Evolutionary conservation across 768 basidiomycete species (phyloP).

Genomic region (Auriscalpium microsporum): DNA sequence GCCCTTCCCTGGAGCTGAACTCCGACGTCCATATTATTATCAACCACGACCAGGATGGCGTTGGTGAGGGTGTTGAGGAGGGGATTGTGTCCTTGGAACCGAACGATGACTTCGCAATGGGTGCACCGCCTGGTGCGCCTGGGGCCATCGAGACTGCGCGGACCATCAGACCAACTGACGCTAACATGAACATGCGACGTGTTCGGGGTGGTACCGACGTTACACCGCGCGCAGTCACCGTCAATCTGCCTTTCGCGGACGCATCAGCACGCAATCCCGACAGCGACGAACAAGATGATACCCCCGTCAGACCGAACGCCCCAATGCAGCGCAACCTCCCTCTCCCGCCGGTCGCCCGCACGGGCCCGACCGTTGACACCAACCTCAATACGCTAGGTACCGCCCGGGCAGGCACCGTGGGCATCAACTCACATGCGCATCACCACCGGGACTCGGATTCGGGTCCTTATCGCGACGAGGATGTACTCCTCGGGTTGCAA

Average conservation of each 20-base stretch:
- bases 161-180: constrained; percentile 15
- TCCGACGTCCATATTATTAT: constrained; percentile 45
- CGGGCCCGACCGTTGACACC: constrained; percentile 6
- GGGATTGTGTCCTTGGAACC: constrained; percentile 69
- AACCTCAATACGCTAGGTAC: constrained; percentile 4
- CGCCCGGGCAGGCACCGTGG: constrained; percentile 13
- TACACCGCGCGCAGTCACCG: constrained; percentile 55
- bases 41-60: constrained; percentile 35
- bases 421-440: constrained; percentile 21
- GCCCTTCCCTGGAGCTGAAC: constrained; percentile 32
- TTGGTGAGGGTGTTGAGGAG: constrained; percentile 55
- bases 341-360: constrained; percentile 4
- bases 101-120: constrained; percentile 88
- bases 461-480: constrained; percentile 88
- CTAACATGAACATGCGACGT: constrained; percentile 10
- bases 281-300: constrained; percentile 14
- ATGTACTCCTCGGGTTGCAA: constrained; percentile 84
- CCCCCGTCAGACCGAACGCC: constrained; percentile 12
- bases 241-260: constrained; percentile 37
- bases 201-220: constrained; percentile 30
- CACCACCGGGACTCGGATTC: constrained; percentile 31
- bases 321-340: constrained; percentile 10
- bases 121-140: constrained; percentile 85
- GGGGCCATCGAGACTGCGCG: constrained; percentile 49
- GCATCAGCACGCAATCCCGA: constrained; percentile 5